Evolutionary conservation across 1,284 basidiomycete species (phyloP).

Genomic region (Takashimella tepidaria): DNA sequence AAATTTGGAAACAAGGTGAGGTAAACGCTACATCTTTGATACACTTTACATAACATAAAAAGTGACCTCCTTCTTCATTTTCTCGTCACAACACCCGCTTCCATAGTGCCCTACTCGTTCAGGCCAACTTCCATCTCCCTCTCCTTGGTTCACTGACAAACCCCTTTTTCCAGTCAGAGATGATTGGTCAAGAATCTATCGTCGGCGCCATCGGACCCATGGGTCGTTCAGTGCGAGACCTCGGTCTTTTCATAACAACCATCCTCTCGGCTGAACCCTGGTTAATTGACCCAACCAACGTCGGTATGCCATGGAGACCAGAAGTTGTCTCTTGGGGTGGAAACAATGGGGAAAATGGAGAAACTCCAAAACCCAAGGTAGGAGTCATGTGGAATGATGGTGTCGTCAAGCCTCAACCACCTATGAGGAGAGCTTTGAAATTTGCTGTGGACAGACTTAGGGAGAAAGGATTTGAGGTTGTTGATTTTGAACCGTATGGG

Average conservation of each 20-base stretch:
- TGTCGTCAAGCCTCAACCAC: conserved; percentile 41
- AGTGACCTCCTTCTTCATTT: neutral
- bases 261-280: conserved; percentile 37
- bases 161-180: conserved; percentile 3
- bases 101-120: too few relatives aligned
- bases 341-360: too few relatives aligned
- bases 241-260: conserved; percentile 38
- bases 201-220: conserved; percentile 38
- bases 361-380: conserved; percentile 34
- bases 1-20: conserved; percentile 35
- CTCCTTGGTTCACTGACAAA: too few relatives aligned
- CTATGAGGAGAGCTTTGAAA: conserved; percentile 43
- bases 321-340: conserved; percentile 9
- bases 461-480: conserved; percentile 26
- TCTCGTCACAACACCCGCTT: too few relatives aligned
- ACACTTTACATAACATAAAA: too few relatives aligned
- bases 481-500: conserved; percentile 24
- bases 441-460: conserved; percentile 26
- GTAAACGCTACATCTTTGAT: too few relatives aligned
- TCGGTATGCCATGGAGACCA: conserved; percentile 26
- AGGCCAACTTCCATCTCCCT: too few relatives aligned
- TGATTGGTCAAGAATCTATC: conserved; percentile 34
- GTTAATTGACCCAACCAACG: conserved; percentile 32
- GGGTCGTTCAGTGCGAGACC: conserved; percentile 34
- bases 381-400: conserved; percentile 49